Percentiles rank a stretch among this genome's conserved stretches.
These are phyloP conservation scores for Brassica balearica DNA, from an alignment of 441 rosid genomes.

Conservation along the genomic window DNA sequence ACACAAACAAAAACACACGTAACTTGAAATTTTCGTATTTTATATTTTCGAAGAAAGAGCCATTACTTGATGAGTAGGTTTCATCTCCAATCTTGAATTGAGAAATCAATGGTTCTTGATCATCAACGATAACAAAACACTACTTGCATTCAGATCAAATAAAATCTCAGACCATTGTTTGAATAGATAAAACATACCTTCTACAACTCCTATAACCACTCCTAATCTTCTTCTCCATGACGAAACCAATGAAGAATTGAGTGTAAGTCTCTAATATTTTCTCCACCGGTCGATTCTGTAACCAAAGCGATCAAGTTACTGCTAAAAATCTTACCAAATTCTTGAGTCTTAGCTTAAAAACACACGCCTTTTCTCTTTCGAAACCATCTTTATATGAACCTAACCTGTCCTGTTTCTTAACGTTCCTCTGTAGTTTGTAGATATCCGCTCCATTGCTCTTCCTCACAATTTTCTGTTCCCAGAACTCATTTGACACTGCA, in stretches of 20 bases:
- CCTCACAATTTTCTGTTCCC: no score
- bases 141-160: no score
- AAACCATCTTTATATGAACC: constrained; percentile 46
- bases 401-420: constrained; percentile 59
- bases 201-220: constrained; percentile 53
- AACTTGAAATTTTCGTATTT: no score
- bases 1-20: no score
- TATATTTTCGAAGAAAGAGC: no score
- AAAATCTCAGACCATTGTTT: constrained; percentile 63
- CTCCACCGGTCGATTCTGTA: constrained; percentile 29
- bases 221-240: constrained; percentile 67
- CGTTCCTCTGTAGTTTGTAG: not conserved
- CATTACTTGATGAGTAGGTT: no score
- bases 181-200: constrained; percentile 56
- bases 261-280: constrained; percentile 43
- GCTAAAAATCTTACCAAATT: constrained; percentile 42
- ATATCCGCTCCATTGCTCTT: no score
- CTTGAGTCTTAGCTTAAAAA: constrained; percentile 53
- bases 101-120: no score
- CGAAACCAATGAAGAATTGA: constrained; percentile 49
- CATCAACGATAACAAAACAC: no score
- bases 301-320: constrained; percentile 50
- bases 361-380: constrained; percentile 42
- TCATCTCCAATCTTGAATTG: no score
- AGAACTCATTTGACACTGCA: no score